Evolutionary conservation across 2,329 filamentous ascomycete species (phyloP).

Genomic region (Penicillium verrucosum): DNA sequence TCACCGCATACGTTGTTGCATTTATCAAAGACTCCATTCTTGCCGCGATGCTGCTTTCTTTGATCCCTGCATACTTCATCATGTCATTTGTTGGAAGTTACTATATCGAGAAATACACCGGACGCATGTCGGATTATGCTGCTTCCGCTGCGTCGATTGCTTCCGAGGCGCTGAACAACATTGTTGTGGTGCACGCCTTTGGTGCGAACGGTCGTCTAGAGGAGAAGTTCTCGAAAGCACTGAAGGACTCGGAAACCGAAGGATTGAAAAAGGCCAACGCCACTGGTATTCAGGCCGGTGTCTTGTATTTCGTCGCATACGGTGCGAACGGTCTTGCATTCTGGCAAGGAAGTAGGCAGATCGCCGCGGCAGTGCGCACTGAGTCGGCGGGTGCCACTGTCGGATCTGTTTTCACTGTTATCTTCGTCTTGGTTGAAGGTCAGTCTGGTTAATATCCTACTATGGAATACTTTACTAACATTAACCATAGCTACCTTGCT

Average conservation of each 20-base stretch:
- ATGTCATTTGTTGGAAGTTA: slow-evolving; percentile 56
- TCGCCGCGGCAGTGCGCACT: slow-evolving; percentile 39
- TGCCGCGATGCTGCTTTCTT: slow-evolving; percentile 61
- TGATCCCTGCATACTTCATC: slow-evolving; percentile 61
- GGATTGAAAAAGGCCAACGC: slow-evolving; percentile 59
- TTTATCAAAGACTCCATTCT: slow-evolving; percentile 63
- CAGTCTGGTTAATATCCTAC: neutral
- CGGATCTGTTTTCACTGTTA: slow-evolving; percentile 38
- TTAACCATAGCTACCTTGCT: slow-evolving; percentile 32
- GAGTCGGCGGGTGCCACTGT: slow-evolving; percentile 27
- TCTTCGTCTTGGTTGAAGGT: slow-evolving; percentile 41
- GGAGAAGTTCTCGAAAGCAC: slow-evolving; percentile 54
- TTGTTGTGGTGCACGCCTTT: slow-evolving; percentile 63
- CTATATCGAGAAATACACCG: slow-evolving; percentile 52
- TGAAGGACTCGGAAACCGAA: slow-evolving; percentile 50
- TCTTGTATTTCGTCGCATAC: slow-evolving; percentile 66
- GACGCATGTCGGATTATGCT: slow-evolving; percentile 52
- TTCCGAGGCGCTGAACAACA: slow-evolving; percentile 59
- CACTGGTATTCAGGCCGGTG: slow-evolving; percentile 57
- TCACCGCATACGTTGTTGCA: slow-evolving; percentile 64
- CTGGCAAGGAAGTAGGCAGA: slow-evolving; percentile 61
- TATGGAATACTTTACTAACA: slow-evolving; percentile 10
- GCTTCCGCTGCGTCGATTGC: slow-evolving; percentile 61
- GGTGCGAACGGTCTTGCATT: slow-evolving; percentile 65
- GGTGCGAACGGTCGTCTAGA: slow-evolving; percentile 59